Evolutionary conservation across 129 eudicot genomes (phyloP).

Genomic region (Apium graveolens): DNA sequence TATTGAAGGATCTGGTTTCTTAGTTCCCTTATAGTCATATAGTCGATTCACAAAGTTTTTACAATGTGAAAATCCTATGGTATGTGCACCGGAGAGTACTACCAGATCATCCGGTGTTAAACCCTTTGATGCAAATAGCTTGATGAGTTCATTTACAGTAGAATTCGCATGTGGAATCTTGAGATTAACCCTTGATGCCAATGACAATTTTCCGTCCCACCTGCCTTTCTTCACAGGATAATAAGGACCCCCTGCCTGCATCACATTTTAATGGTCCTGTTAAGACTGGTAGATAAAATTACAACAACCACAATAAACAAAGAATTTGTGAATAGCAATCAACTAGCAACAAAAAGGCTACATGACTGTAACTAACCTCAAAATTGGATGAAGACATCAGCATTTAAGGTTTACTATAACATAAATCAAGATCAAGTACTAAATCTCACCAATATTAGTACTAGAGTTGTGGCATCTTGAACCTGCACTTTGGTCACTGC

Average conservation of each 20-base stretch:
- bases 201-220: conserved; percentile 75
- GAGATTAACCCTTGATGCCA: conserved; percentile 50
- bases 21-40: conserved; percentile 56
- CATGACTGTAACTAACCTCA: background rate
- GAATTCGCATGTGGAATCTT: conserved; percentile 59
- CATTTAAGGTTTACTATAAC: background rate
- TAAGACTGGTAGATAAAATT: background rate
- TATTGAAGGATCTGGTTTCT: conserved; percentile 46
- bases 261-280: background rate
- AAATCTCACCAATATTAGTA: background rate
- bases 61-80: conserved; percentile 83
- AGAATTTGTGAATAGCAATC: background rate
- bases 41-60: conserved; percentile 49
- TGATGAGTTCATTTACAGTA: conserved; percentile 44
- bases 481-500: too few species aligned
- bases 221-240: conserved; percentile 84
- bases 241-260: conserved; percentile 76
- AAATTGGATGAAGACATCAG: background rate
- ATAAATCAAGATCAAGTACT: background rate
- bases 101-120: conserved; percentile 55
- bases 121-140: conserved; percentile 69
- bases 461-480: background rate
- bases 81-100: conserved; percentile 78
- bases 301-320: background rate
- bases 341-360: background rate